Evolutionary conservation across 2,329 filamentous ascomycete species (phyloP), one percentile per base, ranked within the genome.

Genomic region (Trichoderma brevicompactum): DNA sequence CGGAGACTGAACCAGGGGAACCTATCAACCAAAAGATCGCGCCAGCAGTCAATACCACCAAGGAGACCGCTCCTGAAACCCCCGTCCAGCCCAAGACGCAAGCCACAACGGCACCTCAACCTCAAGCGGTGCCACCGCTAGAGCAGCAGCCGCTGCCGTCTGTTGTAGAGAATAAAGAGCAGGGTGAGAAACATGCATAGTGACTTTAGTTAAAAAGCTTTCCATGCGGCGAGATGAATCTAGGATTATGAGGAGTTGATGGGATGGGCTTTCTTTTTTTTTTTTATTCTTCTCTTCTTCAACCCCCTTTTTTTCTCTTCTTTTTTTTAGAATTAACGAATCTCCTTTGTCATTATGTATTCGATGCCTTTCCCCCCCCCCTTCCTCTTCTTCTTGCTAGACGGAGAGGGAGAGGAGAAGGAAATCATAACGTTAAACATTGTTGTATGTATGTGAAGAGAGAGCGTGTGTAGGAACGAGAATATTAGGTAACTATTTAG

Each of bases 241-340:
- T 43, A 43, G 38, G 58, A 54, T 46, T 54, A 63, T 40, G 59
- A 38, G 49, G 59, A 63, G 49, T 63, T 54, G 59, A 43, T 43
- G 41, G 59, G 59, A 63, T 63, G 40, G 12, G 12, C 17, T 7
- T 10, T 49, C 12, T 60, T 40, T 32, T 38, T 53, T 44, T 36
- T 34, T 44, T 23, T 44, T 36, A 7, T 36, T 15, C 19, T 46
- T n/a, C 9, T 46, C 17, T 53, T 44, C 48, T 38, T 53, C 40
- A 15, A 49, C 28, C 49, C 59, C 38, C 38, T 53, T 23, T n/a
- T 15, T 41, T 52, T 43, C 7, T 43, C 36, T n/a, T 15, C 5
- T 23, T 34, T 53, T 53, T 52, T 54, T 44, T 63, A 63, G 59
- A 62, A 54, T 43, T 63, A 63, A 63, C 59, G 59, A 63, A 63